Conservation (phyloP, 768 basidiomycete species). For the Russula brevipes region DNA sequence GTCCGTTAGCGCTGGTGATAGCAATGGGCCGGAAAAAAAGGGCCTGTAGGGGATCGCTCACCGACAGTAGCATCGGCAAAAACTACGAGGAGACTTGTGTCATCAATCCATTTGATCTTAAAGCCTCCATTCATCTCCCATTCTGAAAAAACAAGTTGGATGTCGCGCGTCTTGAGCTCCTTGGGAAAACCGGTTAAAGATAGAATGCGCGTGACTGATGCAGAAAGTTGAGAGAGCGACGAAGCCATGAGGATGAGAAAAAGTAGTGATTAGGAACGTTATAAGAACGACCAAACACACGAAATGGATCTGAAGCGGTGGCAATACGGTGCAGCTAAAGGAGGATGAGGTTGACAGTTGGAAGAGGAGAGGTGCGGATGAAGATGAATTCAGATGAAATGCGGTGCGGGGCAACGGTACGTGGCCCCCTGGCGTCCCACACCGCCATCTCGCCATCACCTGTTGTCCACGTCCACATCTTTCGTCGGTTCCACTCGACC, state of each 20-base stretch:
- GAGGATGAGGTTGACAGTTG: not conserved
- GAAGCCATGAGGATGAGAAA: constrained; percentile 49
- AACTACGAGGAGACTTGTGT: constrained; percentile 91
- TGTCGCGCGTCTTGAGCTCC: constrained; percentile 96
- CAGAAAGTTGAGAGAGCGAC: constrained; percentile 77
- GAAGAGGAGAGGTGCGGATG: constrained; percentile 3
- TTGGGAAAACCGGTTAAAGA: constrained; percentile 88
- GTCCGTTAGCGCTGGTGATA: constrained; percentile 11
- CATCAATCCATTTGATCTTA: constrained; percentile 99
- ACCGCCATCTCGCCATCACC: not conserved
- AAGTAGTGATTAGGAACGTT: constrained; percentile 18
- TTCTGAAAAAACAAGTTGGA: constrained; percentile 84
- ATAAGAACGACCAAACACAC: constrained; percentile 9
- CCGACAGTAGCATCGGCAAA: constrained; percentile 87
- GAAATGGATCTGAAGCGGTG: constrained; percentile 9
- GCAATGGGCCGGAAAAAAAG: not conserved
- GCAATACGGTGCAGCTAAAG: constrained; percentile 20
- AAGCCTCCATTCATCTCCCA: constrained; percentile 92
- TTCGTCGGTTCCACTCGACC: not conserved
- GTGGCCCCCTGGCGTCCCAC: not conserved
- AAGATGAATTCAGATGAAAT: not conserved
- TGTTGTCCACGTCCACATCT: not conserved
- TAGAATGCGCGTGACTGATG: constrained; percentile 94
- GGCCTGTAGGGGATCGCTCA: constrained; percentile 42
- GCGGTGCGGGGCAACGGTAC: not conserved